Evolutionary conservation across 2,329 filamentous ascomycete species (phyloP).

Genomic region (Harringtonia aguacate): DNA sequence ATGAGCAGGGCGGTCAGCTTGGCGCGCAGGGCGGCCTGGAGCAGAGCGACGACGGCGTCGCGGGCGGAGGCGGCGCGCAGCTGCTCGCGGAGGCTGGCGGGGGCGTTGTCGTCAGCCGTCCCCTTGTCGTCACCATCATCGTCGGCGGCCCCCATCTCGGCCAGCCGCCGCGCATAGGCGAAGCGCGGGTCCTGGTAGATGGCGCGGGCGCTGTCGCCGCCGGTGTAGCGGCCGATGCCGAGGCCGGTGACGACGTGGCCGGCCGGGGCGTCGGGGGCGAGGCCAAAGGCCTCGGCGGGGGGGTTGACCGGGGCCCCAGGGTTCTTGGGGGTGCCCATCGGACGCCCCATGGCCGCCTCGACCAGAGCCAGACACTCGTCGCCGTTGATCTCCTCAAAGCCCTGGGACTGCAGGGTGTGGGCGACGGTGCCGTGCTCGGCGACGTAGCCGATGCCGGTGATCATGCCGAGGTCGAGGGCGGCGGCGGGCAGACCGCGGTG

Average conservation of each 20-base stretch:
- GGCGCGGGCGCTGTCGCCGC: conserved; percentile 9
- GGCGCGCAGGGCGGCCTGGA: conserved; percentile 5
- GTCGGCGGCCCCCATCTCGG: not conserved
- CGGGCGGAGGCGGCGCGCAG: conserved; percentile 21
- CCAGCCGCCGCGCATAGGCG: conserved; percentile 7
- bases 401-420: conserved; percentile 11
- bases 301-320: not conserved
- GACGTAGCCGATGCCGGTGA: conserved; percentile 22
- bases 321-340: not conserved
- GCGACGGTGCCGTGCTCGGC: conserved; percentile 14
- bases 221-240: conserved; percentile 10
- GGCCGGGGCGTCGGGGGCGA: no score
- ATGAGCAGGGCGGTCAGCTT: conserved; percentile 10
- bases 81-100: conserved; percentile 6
- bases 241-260: conserved; percentile 13
- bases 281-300: not conserved
- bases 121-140: not conserved
- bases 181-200: conserved; percentile 11
- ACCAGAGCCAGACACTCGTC: conserved; percentile 13
- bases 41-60: conserved; percentile 1
- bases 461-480: conserved; percentile 26
- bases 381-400: conserved; percentile 12
- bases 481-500: conserved; percentile 21
- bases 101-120: not conserved
- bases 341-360: conserved; percentile 10